Evolutionary conservation across 2,329 filamentous ascomycete genomes (phyloP).

Genomic region (Bertia moriformis): DNA sequence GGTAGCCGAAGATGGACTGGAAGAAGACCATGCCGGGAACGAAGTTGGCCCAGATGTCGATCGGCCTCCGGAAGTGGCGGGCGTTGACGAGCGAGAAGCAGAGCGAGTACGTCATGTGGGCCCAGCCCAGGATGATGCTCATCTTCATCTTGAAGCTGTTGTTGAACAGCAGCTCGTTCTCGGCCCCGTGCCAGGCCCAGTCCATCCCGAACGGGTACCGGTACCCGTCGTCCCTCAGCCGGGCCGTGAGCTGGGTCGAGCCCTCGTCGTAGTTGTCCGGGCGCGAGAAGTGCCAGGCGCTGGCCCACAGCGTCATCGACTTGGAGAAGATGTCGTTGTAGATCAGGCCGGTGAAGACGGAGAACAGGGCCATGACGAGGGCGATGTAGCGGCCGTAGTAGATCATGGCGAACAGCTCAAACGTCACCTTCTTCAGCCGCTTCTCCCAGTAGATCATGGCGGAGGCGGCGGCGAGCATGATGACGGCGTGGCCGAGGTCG

Average conservation of each 20-base stretch:
- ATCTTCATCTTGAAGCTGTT: constrained; percentile 99
- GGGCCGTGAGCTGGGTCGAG: constrained; percentile 48
- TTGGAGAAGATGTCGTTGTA: constrained; percentile 98
- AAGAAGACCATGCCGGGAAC: constrained; percentile 98
- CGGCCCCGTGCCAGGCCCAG: constrained; percentile 89
- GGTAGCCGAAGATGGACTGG: constrained; percentile 95
- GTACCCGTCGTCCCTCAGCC: constrained; percentile 56
- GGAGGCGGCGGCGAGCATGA: constrained; percentile 70
- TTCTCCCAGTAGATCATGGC: constrained; percentile 98
- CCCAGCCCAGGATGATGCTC: constrained; percentile 92
- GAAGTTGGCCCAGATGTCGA: constrained; percentile 97
- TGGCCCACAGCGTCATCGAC: constrained; percentile 74
- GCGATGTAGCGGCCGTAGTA: constrained; percentile 99
- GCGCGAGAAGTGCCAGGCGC: constrained; percentile 70
- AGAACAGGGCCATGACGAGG: constrained; percentile 94
- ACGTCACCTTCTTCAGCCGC: constrained; percentile 76
- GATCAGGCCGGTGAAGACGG: constrained; percentile 88
- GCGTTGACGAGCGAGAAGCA: constrained; percentile 88
- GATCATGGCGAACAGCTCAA: constrained; percentile 95
- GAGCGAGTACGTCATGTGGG: constrained; percentile 96
- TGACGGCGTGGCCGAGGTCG: constrained; percentile 82
- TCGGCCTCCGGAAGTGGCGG: constrained; percentile 80
- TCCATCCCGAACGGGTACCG: constrained; percentile 93
- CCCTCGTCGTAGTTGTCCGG: constrained; percentile 50
- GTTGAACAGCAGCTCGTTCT: constrained; percentile 87